Conservation (phyloP, 768 basidiomycete species). For the Boletus pseudo-olivaceus region DNA sequence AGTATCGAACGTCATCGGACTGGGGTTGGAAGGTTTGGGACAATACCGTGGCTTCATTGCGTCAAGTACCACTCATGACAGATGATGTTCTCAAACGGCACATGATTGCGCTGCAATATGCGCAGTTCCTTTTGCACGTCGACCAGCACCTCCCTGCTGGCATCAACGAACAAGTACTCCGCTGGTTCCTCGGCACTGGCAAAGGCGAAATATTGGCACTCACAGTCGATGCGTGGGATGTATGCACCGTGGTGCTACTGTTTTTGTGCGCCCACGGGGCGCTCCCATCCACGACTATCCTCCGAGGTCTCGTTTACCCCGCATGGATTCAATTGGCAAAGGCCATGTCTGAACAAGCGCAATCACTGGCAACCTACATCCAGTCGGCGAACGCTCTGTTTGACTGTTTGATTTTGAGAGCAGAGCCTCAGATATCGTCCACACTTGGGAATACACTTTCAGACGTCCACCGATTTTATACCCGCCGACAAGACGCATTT, state of each 20-base stretch:
- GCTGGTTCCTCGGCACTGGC: conserved; percentile 71
- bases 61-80: conserved; percentile 60
- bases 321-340: conserved; percentile 63
- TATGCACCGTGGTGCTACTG: conserved; percentile 58
- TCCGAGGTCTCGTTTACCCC: conserved; percentile 74
- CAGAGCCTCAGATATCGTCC: conserved; percentile 41
- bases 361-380: conserved; percentile 49
- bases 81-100: conserved; percentile 44
- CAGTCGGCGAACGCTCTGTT: conserved; percentile 63
- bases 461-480: conserved; percentile 66
- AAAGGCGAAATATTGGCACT: conserved; percentile 60
- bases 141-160: conserved; percentile 75
- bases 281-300: conserved; percentile 66
- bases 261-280: conserved; percentile 65
- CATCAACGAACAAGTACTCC: conserved; percentile 64
- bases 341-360: conserved; percentile 35
- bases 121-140: conserved; percentile 65
- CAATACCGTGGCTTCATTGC: conserved; percentile 71
- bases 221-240: conserved; percentile 61
- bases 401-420: conserved; percentile 52
- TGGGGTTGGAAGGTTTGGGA: conserved; percentile 88
- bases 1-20: conserved; percentile 65
- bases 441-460: conserved; percentile 48
- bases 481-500: conserved; percentile 67
- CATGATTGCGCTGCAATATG: conserved; percentile 62